Conservation (phyloP, 2,329 filamentous ascomycete species). For the Aspergillus melleus region DNA sequence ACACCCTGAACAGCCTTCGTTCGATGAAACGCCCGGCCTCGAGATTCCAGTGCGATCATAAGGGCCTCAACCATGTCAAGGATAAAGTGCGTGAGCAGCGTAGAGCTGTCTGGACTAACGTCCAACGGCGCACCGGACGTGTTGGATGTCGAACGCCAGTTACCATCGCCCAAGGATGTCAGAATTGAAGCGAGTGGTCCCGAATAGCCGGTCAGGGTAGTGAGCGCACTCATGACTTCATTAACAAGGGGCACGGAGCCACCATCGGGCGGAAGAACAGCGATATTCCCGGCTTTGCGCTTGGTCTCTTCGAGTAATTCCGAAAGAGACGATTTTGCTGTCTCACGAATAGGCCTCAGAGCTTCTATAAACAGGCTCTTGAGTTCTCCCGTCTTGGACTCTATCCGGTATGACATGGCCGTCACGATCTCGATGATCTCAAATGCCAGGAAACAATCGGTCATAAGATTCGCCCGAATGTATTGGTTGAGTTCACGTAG, state of each 20-base stretch:
- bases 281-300: constrained; percentile 64
- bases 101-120: constrained; percentile 80
- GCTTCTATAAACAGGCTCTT: constrained; percentile 81
- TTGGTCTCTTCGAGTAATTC: constrained; percentile 83
- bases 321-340: constrained; percentile 79
- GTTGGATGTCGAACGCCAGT: constrained; percentile 69
- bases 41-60: constrained; percentile 71
- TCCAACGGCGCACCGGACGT: constrained; percentile 75
- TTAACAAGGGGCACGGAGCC: constrained; percentile 74
- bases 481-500: constrained; percentile 86
- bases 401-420: constrained; percentile 73
- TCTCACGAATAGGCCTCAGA: constrained; percentile 86
- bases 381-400: constrained; percentile 79
- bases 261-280: constrained; percentile 73
- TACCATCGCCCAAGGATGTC: constrained; percentile 87
- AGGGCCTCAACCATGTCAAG: constrained; percentile 83
- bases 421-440: constrained; percentile 92
- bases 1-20: constrained; percentile 79
- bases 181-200: constrained; percentile 85
- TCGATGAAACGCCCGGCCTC: constrained; percentile 70
- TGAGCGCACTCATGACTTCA: constrained; percentile 82
- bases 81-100: constrained; percentile 87
- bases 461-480: constrained; percentile 80
- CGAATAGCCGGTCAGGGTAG: constrained; percentile 83
- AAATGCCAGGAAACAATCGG: constrained; percentile 92